phyloP scores from a whole-genome alignment of 2,329 filamentous ascomycete genomes.

The Plectosphaerella plurivora region DNA sequence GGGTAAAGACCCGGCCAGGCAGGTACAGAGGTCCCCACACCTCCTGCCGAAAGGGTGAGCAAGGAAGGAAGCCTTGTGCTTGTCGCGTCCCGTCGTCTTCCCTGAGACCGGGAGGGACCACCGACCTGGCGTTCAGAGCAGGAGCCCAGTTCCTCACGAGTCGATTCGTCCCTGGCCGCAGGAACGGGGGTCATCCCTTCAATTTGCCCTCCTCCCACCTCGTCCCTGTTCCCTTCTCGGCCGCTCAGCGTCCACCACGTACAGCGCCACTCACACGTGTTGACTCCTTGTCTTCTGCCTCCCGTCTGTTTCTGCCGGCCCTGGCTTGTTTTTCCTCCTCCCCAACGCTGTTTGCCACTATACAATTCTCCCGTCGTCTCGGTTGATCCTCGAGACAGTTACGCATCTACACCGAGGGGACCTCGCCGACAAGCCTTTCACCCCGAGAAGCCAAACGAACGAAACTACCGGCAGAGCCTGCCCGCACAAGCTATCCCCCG shows the following conservation, averaged over 20 bases:
- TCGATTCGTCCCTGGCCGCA: neutral
- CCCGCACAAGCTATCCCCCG: neutral
- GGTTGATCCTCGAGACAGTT: neutral
- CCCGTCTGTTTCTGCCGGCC: neutral
- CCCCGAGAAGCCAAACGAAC: neutral
- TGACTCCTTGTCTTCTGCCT: neutral
- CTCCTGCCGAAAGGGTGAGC: too few relatives aligned
- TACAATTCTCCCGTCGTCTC: neutral
- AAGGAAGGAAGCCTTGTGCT: neutral
- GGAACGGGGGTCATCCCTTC: slow-evolving; percentile 4
- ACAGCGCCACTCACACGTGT: slow-evolving; percentile 2
- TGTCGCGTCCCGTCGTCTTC: neutral
- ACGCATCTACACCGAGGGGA: neutral
- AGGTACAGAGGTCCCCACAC: too few relatives aligned
- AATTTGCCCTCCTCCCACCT: slow-evolving; percentile 2
- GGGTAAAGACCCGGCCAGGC: too few relatives aligned
- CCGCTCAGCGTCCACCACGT: neutral
- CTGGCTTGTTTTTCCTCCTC: slow-evolving; percentile 1
- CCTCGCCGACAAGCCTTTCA: too few relatives aligned
- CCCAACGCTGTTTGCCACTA: neutral
- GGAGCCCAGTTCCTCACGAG: too few relatives aligned
- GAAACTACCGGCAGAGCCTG: too few relatives aligned
- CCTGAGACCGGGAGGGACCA: neutral
- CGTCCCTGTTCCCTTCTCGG: slow-evolving; percentile 1
- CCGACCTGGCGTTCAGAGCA: too few relatives aligned